Percentiles rank a stretch among this genome's conserved stretches.
Evolutionary conservation across 805 yeast genomes (phyloP).

Genomic region (Ogataea nitratoaversa): DNA sequence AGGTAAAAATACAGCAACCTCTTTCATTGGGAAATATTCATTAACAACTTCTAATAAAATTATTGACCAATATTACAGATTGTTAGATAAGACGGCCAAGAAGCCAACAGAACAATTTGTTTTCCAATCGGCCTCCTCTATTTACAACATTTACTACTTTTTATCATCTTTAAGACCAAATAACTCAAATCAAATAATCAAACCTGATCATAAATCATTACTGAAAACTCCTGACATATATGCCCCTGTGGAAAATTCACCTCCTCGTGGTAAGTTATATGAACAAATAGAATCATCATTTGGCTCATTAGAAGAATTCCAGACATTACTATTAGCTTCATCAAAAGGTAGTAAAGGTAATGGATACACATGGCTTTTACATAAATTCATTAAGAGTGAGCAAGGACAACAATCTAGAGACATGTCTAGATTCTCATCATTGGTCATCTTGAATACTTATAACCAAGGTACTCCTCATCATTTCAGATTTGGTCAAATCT

Average conservation of each 20-base stretch:
- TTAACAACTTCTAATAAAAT: conserved; percentile 24
- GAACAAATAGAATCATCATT: conserved; percentile 56
- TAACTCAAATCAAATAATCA: conserved; percentile 12
- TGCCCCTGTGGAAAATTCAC: conserved; percentile 24
- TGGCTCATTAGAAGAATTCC: conserved; percentile 74
- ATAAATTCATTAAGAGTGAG: conserved; percentile 37
- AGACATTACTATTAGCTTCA: conserved; percentile 63
- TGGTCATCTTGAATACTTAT: conserved; percentile 78
- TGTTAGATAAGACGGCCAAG: conserved; percentile 39
- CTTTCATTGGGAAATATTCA: conserved; percentile 16
- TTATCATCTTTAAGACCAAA: conserved; percentile 39
- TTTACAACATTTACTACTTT: conserved; percentile 46
- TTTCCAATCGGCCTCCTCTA: conserved; percentile 41
- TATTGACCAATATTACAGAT: conserved; percentile 28
- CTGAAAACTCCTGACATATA: conserved; percentile 32
- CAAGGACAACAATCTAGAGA: conserved; percentile 20
- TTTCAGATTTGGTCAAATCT: conserved; percentile 47
- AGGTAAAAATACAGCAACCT: conserved; percentile 13
- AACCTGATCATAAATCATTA: conserved; percentile 31
- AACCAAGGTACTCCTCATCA: conserved; percentile 84
- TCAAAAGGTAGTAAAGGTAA: conserved; percentile 77
- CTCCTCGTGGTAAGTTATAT: conserved; percentile 28
- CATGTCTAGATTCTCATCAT: conserved; percentile 33
- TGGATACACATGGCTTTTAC: conserved; percentile 88
- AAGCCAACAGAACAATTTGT: conserved; percentile 42